phyloP scores from a whole-genome alignment of 345 rosid genomes.

The Brassica napus region DNA sequence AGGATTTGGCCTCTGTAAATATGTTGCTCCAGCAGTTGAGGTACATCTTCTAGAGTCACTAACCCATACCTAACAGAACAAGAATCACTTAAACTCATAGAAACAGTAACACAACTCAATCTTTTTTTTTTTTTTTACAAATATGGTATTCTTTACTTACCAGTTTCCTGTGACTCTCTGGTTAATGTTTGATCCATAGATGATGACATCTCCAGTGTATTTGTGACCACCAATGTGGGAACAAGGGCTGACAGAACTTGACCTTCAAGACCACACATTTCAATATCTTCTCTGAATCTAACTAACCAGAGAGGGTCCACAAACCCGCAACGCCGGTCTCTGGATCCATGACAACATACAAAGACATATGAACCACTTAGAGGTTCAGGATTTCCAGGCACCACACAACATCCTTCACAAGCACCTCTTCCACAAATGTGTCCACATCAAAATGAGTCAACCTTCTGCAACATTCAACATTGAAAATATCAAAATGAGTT shows the following conservation, averaged over 20 bases:
- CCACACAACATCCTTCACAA: conserved; percentile 92
- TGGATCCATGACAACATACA: conserved; percentile 91
- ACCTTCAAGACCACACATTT: conserved; percentile 62
- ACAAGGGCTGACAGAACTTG: conserved; percentile 94
- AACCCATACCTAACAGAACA: conserved; percentile 70
- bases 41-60: conserved; percentile 80
- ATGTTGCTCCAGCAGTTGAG: conserved; percentile 67
- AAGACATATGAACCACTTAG: conserved; percentile 78
- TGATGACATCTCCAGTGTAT: conserved; percentile 92
- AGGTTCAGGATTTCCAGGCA: conserved; percentile 84
- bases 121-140: not conserved
- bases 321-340: conserved; percentile 89
- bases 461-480: conserved; percentile 62
- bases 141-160: conserved; percentile 43
- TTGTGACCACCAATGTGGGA: conserved; percentile 95
- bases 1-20: conserved; percentile 73
- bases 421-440: conserved; percentile 97
- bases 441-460: conserved; percentile 98
- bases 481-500: conserved; percentile 24
- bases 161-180: conserved; percentile 79
- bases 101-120: not conserved
- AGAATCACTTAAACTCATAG: not conserved
- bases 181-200: conserved; percentile 60
- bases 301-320: conserved; percentile 82
- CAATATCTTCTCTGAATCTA: conserved; percentile 91